Conservation (phyloP, 2,329 filamentous ascomycete genomes). For the Anthostomella pinea region DNA sequence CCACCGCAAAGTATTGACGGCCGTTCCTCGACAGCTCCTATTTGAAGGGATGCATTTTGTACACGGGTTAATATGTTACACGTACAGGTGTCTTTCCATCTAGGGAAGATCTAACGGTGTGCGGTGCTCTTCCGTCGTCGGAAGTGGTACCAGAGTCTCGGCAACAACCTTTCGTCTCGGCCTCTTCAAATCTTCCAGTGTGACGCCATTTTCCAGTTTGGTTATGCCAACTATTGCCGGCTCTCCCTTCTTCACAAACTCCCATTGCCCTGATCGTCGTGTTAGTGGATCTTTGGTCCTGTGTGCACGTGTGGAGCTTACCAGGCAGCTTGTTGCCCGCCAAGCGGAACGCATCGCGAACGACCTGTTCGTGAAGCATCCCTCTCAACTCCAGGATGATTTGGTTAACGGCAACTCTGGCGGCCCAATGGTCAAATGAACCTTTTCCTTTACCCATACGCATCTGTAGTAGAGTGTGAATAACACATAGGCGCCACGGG, state of each 20-base stretch:
- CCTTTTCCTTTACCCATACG: conserved; percentile 99
- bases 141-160: conserved; percentile 25
- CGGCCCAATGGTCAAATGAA: conserved; percentile 94
- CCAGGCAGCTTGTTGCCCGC: conserved; percentile 94
- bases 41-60: no score
- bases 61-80: conserved; percentile 11
- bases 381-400: conserved; percentile 92
- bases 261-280: conserved; percentile 64
- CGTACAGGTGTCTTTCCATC: conserved; percentile 1
- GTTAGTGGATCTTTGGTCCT: no score
- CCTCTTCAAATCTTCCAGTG: conserved; percentile 77
- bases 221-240: conserved; percentile 88
- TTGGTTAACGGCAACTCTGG: conserved; percentile 84
- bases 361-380: conserved; percentile 90
- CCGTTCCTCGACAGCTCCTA: no score
- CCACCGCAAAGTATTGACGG: no score
- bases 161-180: conserved; percentile 66
- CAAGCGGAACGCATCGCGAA: conserved; percentile 86
- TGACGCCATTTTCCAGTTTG: conserved; percentile 78
- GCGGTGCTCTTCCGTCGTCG: conserved; percentile 16
- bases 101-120: conserved; percentile 24
- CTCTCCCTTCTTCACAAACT: conserved; percentile 92
- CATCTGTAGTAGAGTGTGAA: conserved; percentile 47
- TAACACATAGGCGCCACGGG: conserved; percentile 1
- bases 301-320: conserved; percentile 55